phyloP scores from a whole-genome alignment of 352 stramenopile genomes.

The Blastocystis hominis region DNA sequence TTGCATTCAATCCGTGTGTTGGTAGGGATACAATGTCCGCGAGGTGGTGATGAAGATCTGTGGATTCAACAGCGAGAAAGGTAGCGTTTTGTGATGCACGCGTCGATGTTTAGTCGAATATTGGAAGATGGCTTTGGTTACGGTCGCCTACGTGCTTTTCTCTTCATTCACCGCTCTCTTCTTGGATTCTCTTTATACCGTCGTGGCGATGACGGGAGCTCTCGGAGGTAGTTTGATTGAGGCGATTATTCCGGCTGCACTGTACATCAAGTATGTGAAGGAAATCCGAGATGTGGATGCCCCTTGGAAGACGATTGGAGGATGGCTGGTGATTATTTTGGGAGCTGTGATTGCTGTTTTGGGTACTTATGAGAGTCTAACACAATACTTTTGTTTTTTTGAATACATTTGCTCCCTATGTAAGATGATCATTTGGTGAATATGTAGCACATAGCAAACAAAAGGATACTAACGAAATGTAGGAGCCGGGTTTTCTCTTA shows the following conservation, averaged over 20 bases:
- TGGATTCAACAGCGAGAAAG: not conserved
- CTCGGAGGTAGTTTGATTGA: conserved; percentile 42
- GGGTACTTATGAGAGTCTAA: conserved; percentile 43
- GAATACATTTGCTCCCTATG: not conserved
- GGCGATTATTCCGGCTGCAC: conserved; percentile 42
- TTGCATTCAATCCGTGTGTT: not conserved
- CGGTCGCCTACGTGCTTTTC: conserved; percentile 39
- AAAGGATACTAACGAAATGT: not conserved
- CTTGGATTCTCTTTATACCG: conserved; percentile 13
- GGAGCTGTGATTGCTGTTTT: conserved; percentile 24
- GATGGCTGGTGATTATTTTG: not conserved
- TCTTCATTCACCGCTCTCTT: conserved; percentile 34
- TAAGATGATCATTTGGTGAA: too few relatives aligned
- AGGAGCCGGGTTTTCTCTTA: not conserved
- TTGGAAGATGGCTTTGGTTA: conserved; percentile 37
- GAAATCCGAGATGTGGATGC: not conserved
- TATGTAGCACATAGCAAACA: not conserved
- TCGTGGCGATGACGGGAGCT: conserved; percentile 39
- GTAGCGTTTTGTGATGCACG: not conserved
- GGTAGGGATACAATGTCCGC: conserved; percentile 39
- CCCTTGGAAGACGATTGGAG: not conserved
- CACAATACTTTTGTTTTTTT: conserved; percentile 40
- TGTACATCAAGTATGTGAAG: conserved; percentile 37
- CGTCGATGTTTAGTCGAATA: not conserved
- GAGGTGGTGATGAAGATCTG: conserved; percentile 48